Evolutionary conservation across 1,284 basidiomycete genomes (phyloP), one percentile per base, ranked within the genome.

Genomic region (Golubevia sp.): DNA sequence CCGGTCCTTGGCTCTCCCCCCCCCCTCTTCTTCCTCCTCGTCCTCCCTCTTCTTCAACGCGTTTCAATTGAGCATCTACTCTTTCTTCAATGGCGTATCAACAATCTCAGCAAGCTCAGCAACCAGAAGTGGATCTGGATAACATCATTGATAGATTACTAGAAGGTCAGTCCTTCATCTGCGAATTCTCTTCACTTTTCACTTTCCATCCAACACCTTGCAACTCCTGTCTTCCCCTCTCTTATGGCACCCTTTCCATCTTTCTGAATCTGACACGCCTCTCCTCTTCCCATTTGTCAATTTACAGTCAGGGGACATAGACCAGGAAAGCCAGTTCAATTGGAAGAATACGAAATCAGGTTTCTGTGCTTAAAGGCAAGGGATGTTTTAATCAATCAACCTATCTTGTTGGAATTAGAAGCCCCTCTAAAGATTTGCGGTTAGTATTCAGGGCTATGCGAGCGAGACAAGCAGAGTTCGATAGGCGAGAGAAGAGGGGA

Each of bases 101-200:
- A 24, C 56, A 18, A 1, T 23, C 51, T 7, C 44, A 18, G 15
- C 21, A 21, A 49, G n/a, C 56, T 54, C 7, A 20, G 63, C 74
- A 82, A 27, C 84, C 77, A 58, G 94, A 96, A 85, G 94, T 97
- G 86, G 94, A 97, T 88, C 89, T 97, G 73, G 94, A 97, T 88
- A 95, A 93, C 85, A 93, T 97, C 87, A 97, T 97, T 84, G 94
- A 97, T 90, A 89, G 94, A 70, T 88, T 97, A 73, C 88, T 97
- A 73, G 94, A 97, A 90, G 94, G 94, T 94, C 87, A 87, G 92
- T 86, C 64, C 64, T 59, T 62, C 62, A 56, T 68, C 62, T 62
- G 27, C 49, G 48, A 49, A 62, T 49, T 48, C 26, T 26, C 53
- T 59, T 24, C 24, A n/a, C 30, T 58, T 49, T 50, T 20, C 64